phyloP scores from a whole-genome alignment of 345 rosid genomes.

The Pugionium cornutum region DNA sequence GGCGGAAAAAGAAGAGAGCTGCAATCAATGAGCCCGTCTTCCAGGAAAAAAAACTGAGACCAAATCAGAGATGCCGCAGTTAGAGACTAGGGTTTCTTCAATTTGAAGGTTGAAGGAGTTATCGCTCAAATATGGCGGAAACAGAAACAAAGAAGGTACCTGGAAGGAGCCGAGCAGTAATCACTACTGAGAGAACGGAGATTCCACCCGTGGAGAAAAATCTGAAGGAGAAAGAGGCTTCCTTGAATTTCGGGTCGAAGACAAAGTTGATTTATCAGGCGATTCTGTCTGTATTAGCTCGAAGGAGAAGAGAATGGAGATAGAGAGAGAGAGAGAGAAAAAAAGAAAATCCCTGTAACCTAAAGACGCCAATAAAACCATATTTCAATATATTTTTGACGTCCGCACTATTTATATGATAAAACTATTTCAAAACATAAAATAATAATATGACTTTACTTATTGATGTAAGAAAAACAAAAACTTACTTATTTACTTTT shows the following conservation, averaged over 20 bases:
- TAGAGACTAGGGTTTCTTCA: slow-evolving; percentile 35
- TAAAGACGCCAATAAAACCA: slow-evolving; percentile 28
- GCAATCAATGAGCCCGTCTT: slow-evolving; percentile 7
- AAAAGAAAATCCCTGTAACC: slow-evolving; percentile 36
- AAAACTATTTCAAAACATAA: background rate
- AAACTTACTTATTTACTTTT: background rate
- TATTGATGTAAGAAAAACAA: background rate
- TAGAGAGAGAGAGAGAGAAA: background rate
- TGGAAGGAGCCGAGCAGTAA: slow-evolving; percentile 29
- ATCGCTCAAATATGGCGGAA: slow-evolving; percentile 2
- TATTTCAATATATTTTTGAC: slow-evolving; percentile 39
- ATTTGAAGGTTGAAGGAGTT: slow-evolving; percentile 1
- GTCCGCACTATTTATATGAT: slow-evolving; percentile 36
- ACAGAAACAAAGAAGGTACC: slow-evolving; percentile 26
- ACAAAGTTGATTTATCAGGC: slow-evolving; percentile 26
- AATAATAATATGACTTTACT: too few relatives aligned
- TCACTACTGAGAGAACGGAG: slow-evolving; percentile 33
- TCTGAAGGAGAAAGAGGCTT: slow-evolving; percentile 23
- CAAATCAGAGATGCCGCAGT: slow-evolving; percentile 15
- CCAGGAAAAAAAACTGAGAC: slow-evolving; percentile 16
- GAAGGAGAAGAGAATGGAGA: slow-evolving; percentile 6
- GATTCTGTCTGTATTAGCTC: slow-evolving; percentile 36
- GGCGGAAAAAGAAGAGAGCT: background rate
- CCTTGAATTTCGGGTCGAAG: slow-evolving; percentile 28
- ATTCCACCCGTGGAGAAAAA: slow-evolving; percentile 26